A percentile compares a stretch with the other conserved stretches of the same genome.
These are phyloP conservation scores for Clarireedia homoeocarpa DNA, from an alignment of 2,329 filamentous ascomycete genomes.

Conservation along the genomic window DNA sequence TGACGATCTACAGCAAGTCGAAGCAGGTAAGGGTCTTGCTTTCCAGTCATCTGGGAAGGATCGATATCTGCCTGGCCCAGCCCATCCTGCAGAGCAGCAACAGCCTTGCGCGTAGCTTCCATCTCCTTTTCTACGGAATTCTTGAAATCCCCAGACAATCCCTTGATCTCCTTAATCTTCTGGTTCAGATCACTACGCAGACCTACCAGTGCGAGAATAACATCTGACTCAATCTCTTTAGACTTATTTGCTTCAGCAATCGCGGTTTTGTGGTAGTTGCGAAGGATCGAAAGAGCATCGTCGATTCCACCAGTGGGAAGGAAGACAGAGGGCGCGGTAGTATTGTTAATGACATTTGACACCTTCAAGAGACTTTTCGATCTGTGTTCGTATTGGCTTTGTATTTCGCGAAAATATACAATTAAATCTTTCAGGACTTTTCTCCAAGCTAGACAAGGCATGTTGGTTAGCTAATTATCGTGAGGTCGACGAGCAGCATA, in stretches of 20 bases:
- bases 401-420: constrained; percentile 86
- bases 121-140: constrained; percentile 95
- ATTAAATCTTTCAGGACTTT: constrained; percentile 94
- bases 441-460: constrained; percentile 63
- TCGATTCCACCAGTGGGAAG: constrained; percentile 75
- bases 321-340: constrained; percentile 66
- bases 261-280: constrained; percentile 74
- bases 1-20: constrained; percentile 81
- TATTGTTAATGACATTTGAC: constrained; percentile 77
- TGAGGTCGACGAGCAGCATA: not conserved
- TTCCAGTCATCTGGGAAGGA: constrained; percentile 65
- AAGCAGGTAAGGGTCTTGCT: constrained; percentile 86
- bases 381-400: constrained; percentile 78
- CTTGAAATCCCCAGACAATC: constrained; percentile 88
- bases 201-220: constrained; percentile 79
- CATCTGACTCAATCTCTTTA: constrained; percentile 82
- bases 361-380: constrained; percentile 77
- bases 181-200: constrained; percentile 82
- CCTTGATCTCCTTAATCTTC: constrained; percentile 98
- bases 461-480: constrained; percentile 1
- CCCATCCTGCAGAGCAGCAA: constrained; percentile 73
- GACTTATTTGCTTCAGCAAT: constrained; percentile 80
- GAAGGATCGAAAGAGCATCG: constrained; percentile 74
- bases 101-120: constrained; percentile 71
- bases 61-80: constrained; percentile 75